Base-by-base conservation (phyloP, 2,329 filamentous ascomycete species). In the Cercospora sp. region DNA sequence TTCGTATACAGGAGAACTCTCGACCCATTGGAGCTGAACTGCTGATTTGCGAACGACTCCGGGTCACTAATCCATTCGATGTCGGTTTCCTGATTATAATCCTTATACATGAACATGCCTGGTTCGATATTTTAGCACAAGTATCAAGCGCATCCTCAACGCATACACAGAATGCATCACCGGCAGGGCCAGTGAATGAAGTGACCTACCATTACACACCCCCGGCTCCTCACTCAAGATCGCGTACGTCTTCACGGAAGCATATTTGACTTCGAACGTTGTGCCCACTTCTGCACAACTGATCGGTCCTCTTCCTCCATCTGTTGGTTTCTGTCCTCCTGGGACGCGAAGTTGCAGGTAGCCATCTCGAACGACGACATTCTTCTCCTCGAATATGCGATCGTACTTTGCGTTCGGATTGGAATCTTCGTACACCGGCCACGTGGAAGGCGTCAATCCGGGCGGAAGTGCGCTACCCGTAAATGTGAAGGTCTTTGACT, bases 21-120 rank as follows among this genome's bases (percentile, higher is more conserved):
- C 18, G 53, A 33, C 16, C 64, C 67, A 59, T 64, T 67, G 36
- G 61, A 60, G 30, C 39, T 63, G 18, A 59, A 59, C 20, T 64
- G 66, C 13, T 68, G 57, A 60, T 73, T 74, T n/a, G 68, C 58
- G 23, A 67, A 64, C 5, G 72, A 70, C 4, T 48, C 39, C 1
- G 71, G 63, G 53, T 73, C 67, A 60, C 60, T 69, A 7, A 74
- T 63, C 67, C 71, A 74, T 64, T 74, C 73, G 39, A 74, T 74
- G 61, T 74, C 72, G 13, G 66, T 67, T 42, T 74, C 73, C 18
- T 74, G 71, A 20, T 53, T 68, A 31, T 72, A 65, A 33, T 62
- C 58, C 16, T 67, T 42, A 60, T 73, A 73, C 23, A 71, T 68
- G 68, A 74, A 74, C 60, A 72, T 67, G 2, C 71, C 71, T 58